Base-by-base conservation (phyloP, 2,329 filamentous ascomycete genomes). In the Nannizziopsis arthrosporioides region DNA sequence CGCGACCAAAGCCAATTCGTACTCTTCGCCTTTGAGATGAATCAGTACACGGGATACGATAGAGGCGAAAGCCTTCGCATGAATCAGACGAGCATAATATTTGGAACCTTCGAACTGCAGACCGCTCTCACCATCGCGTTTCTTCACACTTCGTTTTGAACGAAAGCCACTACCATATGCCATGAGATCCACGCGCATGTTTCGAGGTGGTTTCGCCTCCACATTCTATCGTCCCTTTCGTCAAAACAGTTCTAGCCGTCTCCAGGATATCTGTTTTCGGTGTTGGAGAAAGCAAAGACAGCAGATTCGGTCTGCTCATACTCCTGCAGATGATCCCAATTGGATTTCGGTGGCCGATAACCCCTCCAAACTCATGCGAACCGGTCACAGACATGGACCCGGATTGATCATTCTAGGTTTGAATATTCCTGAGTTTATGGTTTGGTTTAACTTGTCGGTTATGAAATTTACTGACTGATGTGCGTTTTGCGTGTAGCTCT, bases 301-400 rank as follows among this genome's bases (percentile, higher is more conserved):
- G 47, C 65, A 68, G 51, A 57, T 60, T 48, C 64, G 67, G 37
- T 67, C 64, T 54, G 64, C 66, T 32, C 63, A 65, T 32, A 75
- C 39, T 31, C 75, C 78, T 30, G 82, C 76, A 57, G 86, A 94
- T 59, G 78, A 88, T 61, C 84, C 85, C 1, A 75, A 75, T 61
- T 95, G 93, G 71, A 75, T 79, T 51, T 94, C 88, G 6, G 81
- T 94, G 55, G 77, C 95, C 55, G 90, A 98, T 69, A 82, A 85
- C 51, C 88, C 90, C 1, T 79, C 89, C 0, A 76, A 78, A 56
- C 77, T 95, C 31, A 82, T 96, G 34, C 84, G 87, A 40, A 72
- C 80, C 1, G 81, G 84, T 43, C 76, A 78, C 57, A 77, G 75
- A 44, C 88, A 95, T 71, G 85, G 86, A 1, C 81, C 82, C 0